These are phyloP conservation scores for Fusarium chaquense DNA, from an alignment of 2,329 filamentous ascomycete species.

Conservation along the genomic window DNA sequence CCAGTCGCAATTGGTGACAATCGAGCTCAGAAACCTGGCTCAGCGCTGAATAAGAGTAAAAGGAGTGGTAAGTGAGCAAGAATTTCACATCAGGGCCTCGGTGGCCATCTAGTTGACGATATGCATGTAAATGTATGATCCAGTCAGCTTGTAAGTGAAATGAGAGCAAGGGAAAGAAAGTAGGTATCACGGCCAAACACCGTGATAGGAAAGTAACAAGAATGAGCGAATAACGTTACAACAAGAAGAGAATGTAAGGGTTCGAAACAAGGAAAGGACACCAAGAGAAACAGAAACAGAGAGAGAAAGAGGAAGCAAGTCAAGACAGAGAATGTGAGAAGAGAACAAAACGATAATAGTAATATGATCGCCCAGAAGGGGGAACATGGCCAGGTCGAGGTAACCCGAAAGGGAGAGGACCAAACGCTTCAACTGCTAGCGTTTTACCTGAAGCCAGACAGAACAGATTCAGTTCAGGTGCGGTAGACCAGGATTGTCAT, in stretches of 20 bases:
- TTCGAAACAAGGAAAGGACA: constrained; percentile 37
- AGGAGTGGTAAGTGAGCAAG: constrained; percentile 28
- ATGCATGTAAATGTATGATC: constrained; percentile 46
- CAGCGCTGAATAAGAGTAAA: constrained; percentile 20
- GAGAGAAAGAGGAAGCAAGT: constrained; percentile 29
- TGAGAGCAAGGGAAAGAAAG: constrained; percentile 26
- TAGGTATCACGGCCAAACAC: constrained; percentile 19
- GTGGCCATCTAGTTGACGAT: constrained; percentile 44
- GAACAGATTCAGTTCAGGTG: constrained; percentile 32
- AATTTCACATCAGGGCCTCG: constrained; percentile 41
- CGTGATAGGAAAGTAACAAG: constrained; percentile 27
- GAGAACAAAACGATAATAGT: constrained; percentile 41
- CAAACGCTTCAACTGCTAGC: constrained; percentile 38
- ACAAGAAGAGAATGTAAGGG: constrained; percentile 27
- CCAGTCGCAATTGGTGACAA: constrained; percentile 43
- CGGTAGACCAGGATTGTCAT: constrained; percentile 35
- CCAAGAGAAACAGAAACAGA: constrained; percentile 35
- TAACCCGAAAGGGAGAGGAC: constrained; percentile 28
- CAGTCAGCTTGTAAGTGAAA: constrained; percentile 39
- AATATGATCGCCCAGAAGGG: constrained; percentile 25
- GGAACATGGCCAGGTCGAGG: constrained; percentile 1
- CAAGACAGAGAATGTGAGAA: constrained; percentile 33
- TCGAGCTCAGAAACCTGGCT: constrained; percentile 26
- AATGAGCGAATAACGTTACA: constrained; percentile 28
- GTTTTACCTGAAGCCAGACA: constrained; percentile 43